Evolutionary conservation across 164 flowering plant species (phyloP), one percentile per base, ranked within the genome.

Genomic region (Umbilicus rupestris): DNA sequence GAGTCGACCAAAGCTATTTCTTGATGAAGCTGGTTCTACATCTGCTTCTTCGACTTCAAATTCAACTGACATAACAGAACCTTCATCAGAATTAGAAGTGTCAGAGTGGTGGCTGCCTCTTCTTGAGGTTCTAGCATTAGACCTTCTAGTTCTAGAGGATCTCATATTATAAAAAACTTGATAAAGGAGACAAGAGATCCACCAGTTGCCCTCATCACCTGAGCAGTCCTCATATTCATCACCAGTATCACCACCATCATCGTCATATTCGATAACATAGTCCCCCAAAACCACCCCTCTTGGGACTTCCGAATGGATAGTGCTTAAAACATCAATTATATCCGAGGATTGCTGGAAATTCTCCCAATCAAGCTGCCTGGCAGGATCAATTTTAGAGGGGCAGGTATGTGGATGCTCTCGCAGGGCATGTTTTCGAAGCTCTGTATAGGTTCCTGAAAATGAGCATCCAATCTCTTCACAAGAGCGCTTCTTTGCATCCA

Each of bases 221-320:
- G 84, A 91, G 67, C 85, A 88, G 72, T 89, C 90, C 63, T 90
- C 98, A 79, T 77, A 87, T 68, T 90, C 98, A 76, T 86, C 92
- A 33, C n/a, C n/a, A n/a, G n/a, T n/a, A n/a, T 77, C 88, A 12
- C 82, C 77, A 10, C 84, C 90, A 69, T 84, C 84, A 55, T 85
- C 94, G 39, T 94, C 96, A 82, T 90, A 87, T 71, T 94, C 98
- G 68, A 94, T 94, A 64, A 94, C 91, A 76, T 94, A 94, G 72
- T 94, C 98, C 20, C 98, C 98, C 44, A 93, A 63, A 72, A 93
- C 97, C 57, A 90, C 98, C 0, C 97, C 97, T 46, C 84, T 87
- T 14, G 98, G 96, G 16, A 85, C 86, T 78, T 94, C 96, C 52
- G 96, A 83, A 72, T 89, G 96, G 26, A 90, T 93, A 28, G 96